Conservation (phyloP, 208 protist species). For the Trichomonas tenax region DNA sequence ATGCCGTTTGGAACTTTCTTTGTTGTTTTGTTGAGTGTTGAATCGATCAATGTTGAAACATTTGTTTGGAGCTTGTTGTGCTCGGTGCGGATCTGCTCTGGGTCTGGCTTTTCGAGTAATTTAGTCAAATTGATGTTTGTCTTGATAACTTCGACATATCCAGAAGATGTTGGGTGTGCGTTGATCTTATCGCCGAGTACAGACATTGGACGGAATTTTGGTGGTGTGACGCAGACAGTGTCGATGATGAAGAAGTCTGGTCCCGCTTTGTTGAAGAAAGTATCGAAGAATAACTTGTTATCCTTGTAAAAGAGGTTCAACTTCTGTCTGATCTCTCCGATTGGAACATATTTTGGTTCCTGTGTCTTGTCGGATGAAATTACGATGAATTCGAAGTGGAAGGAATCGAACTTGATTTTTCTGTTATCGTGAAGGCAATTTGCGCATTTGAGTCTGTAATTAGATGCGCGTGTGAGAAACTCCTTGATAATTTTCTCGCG, state of each 20-base stretch:
- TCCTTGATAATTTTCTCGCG: not conserved
- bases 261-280: not conserved
- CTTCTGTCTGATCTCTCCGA: not conserved
- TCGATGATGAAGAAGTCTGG: not conserved
- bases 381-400: not conserved
- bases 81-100: not conserved
- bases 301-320: not conserved
- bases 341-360: not conserved
- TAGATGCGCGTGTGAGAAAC: not conserved
- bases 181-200: conserved; percentile 22
- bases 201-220: not conserved
- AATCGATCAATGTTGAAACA: not conserved
- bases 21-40: not conserved
- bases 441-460: not conserved
- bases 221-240: not conserved
- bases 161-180: not conserved
- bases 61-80: not conserved
- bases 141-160: not conserved
- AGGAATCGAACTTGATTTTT: not conserved
- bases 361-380: not conserved
- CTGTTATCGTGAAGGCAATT: not conserved
- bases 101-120: not conserved
- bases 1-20: conserved; percentile 23
- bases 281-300: not conserved
- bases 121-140: not conserved